Conservation (phyloP, 208 protist genomes). For the Crithidia mellificae region DNA sequence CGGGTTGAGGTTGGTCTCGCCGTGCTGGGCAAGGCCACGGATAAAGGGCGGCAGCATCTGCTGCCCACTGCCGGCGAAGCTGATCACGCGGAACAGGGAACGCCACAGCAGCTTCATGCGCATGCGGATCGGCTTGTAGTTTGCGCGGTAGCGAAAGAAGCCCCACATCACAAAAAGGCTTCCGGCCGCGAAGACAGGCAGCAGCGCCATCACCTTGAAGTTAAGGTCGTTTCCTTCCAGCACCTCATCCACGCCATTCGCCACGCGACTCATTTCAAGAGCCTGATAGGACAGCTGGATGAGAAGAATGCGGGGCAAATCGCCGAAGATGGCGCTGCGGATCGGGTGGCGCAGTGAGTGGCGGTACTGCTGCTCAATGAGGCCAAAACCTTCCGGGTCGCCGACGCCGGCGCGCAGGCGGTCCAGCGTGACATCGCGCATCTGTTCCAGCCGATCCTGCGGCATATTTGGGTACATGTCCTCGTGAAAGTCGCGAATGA, state of each 20-base stretch:
- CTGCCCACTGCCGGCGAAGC: slow-evolving; percentile 35
- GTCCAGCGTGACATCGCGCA: slow-evolving; percentile 50
- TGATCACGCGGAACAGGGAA: slow-evolving; percentile 60
- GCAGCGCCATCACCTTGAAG: slow-evolving; percentile 78
- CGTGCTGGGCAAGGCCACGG: not conserved
- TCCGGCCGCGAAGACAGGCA: slow-evolving; percentile 48
- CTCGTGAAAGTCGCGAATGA: slow-evolving; percentile 80
- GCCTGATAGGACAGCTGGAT: slow-evolving; percentile 73
- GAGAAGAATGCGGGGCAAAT: slow-evolving; percentile 69
- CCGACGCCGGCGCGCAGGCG: slow-evolving; percentile 49
- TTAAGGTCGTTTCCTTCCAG: slow-evolving; percentile 82
- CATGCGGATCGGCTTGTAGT: slow-evolving; percentile 41
- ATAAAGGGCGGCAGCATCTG: slow-evolving; percentile 15
- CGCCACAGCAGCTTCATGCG: slow-evolving; percentile 74
- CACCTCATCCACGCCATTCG: slow-evolving; percentile 78
- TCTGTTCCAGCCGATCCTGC: slow-evolving; percentile 34
- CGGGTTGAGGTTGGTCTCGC: not conserved
- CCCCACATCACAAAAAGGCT: slow-evolving; percentile 31
- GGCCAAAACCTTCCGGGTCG: slow-evolving; percentile 55
- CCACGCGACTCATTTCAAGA: slow-evolving; percentile 76
- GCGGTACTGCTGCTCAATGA: slow-evolving; percentile 73
- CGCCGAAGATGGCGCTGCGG: slow-evolving; percentile 62
- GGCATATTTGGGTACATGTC: slow-evolving; percentile 60
- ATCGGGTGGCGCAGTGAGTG: slow-evolving; percentile 66
- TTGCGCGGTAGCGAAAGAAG: slow-evolving; percentile 35